These are phyloP conservation scores for Colletotrichum magnum DNA, from an alignment of 2,329 filamentous ascomycete species.

Conservation along the genomic window DNA sequence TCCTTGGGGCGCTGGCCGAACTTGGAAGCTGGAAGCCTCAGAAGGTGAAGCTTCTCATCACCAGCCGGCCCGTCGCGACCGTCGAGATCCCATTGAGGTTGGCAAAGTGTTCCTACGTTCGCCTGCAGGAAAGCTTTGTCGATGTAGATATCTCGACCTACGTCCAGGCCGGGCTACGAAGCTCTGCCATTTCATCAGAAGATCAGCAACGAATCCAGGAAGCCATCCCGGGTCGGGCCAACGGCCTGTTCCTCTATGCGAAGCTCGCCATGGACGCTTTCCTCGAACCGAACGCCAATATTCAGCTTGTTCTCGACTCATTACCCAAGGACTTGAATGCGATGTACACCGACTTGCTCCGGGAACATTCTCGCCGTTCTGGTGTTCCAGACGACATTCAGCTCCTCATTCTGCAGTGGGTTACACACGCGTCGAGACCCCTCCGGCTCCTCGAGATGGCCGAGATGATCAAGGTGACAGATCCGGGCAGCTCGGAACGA, in stretches of 20 bases:
- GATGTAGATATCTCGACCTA: slow-evolving; percentile 57
- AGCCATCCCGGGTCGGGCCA: slow-evolving; percentile 52
- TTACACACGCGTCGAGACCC: slow-evolving; percentile 58
- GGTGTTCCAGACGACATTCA: slow-evolving; percentile 52
- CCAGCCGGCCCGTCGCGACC: slow-evolving; percentile 55
- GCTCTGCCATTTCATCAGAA: slow-evolving; percentile 40
- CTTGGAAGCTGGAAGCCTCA: slow-evolving; percentile 50
- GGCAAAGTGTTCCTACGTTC: slow-evolving; percentile 48
- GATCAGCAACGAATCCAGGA: slow-evolving; percentile 44
- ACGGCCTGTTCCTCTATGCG: slow-evolving; percentile 62
- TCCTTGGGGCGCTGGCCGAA: slow-evolving; percentile 50
- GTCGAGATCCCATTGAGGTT: slow-evolving; percentile 50
- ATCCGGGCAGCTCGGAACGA: slow-evolving; percentile 1
- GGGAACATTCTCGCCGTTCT: slow-evolving; percentile 53
- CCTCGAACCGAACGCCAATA: slow-evolving; percentile 45
- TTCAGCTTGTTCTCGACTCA: slow-evolving; percentile 45
- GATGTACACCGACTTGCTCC: slow-evolving; percentile 58
- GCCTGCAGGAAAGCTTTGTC: slow-evolving; percentile 53
- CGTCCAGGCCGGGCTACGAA: slow-evolving; percentile 45
- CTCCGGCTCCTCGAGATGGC: slow-evolving; percentile 60
- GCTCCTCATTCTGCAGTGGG: slow-evolving; percentile 54
- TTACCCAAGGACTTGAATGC: slow-evolving; percentile 54
- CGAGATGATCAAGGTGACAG: slow-evolving; percentile 46
- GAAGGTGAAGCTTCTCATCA: slow-evolving; percentile 58
- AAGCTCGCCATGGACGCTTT: slow-evolving; percentile 58